Base-by-base conservation (phyloP, 192 early-diverging fungal species). In the Linnemannia elongata region DNA sequence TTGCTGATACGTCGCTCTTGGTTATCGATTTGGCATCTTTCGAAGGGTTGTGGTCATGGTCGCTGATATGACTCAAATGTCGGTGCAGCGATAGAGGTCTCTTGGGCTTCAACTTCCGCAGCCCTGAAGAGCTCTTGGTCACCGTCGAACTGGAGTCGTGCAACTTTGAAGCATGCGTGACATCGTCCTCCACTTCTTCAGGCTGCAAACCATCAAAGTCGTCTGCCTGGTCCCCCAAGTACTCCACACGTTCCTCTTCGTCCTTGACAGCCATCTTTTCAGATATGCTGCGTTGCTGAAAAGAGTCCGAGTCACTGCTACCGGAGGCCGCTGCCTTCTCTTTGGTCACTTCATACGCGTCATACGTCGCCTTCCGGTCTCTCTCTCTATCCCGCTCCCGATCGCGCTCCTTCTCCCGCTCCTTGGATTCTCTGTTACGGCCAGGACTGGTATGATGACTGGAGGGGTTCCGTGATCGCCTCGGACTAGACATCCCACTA, bases 361-460 rank as follows among this genome's bases (percentile, higher is more conserved):
- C 79, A 75, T 75, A 57, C 0, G 69, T 60, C 20, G 76, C 35
- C 33, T 87, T 87, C 20, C 80, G 60, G 33, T 81, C 69, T 27
- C 85, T 57, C 24, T 87, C 85, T 24, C 72, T 33, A 18, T 87
- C 85, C 8, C 85, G 78, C 36, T 81, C 85, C 4, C 79, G 33
- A 63, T 81, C 85, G 0, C 85, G 75, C 54, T 78, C 85, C 42
- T 87, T 87, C 13, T 87, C 85, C 39, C 79, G 54, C 10, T 87
- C 85, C 42, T 41, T 81, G 22, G 66, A 52, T 39, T 87, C 85
- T 42, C 85, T 57, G 38, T 44, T 55, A 1, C 85, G 79, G 7
- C 80, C 68, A 4, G 85, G 85, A 72, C 71, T 81, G 1, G 71
- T 30, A 36, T 71, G 63, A 72, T 80, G 77, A 41, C 22, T 41